Conservation (phyloP, 768 basidiomycete genomes). For the Fomitopsis serialis region DNA sequence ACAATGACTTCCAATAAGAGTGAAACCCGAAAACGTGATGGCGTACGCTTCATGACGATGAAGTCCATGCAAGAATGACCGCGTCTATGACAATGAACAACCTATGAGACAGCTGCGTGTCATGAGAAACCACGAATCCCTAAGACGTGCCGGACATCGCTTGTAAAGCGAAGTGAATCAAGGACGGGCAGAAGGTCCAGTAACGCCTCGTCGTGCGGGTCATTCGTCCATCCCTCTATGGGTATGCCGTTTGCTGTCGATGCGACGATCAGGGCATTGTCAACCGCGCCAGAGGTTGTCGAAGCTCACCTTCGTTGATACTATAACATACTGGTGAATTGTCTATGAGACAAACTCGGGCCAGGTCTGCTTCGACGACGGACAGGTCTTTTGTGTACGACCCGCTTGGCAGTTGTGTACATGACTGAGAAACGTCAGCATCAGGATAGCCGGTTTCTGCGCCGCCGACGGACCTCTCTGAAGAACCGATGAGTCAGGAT, state of each 20-base stretch:
- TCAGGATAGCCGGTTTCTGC: background rate
- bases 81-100: background rate
- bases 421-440: constrained; percentile 51
- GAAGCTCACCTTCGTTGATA: constrained; percentile 76
- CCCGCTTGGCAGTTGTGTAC: constrained; percentile 87
- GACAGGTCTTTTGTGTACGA: constrained; percentile 93
- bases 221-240: constrained; percentile 98
- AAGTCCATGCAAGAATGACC: constrained; percentile 4
- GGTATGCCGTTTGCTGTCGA: constrained; percentile 91
- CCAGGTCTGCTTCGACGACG: constrained; percentile 82
- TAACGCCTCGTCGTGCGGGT: constrained; percentile 93
- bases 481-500: constrained; percentile 87
- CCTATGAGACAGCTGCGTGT: constrained; percentile 10
- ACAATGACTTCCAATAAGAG: background rate
- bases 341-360: constrained; percentile 92
- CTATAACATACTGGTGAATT: constrained; percentile 93
- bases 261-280: constrained; percentile 4
- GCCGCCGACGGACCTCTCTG: constrained; percentile 61
- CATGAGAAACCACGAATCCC: constrained; percentile 59
- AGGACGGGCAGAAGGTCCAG: constrained; percentile 93
- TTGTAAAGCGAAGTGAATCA: constrained; percentile 93
- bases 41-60: background rate
- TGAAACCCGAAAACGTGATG: background rate
- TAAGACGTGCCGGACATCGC: constrained; percentile 88
- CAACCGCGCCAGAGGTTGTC: background rate